These are phyloP conservation scores for Colletotrichum costaricense DNA, from an alignment of 2,329 filamentous ascomycete genomes.

Conservation along the genomic window DNA sequence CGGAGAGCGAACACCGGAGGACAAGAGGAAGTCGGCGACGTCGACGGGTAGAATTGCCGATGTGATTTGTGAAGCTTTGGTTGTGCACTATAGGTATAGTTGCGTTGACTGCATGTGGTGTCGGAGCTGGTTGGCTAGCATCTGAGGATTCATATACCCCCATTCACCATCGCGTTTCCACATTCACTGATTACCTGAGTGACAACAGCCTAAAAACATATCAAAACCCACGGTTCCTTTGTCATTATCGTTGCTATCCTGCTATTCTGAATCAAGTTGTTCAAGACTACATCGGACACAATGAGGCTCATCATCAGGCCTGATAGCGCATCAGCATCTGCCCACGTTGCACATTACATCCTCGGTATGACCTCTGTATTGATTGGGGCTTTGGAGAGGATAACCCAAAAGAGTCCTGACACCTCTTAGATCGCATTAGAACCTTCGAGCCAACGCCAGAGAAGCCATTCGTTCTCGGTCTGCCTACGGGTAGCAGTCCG, in stretches of 20 bases:
- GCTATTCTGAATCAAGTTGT: neutral
- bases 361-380: conserved; percentile 61
- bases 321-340: conserved; percentile 69
- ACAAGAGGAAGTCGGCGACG: neutral
- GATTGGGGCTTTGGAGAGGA: too few species aligned
- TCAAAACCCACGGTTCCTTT: neutral
- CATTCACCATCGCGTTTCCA: neutral
- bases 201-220: neutral
- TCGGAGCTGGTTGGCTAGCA: neutral
- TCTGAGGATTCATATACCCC: neutral
- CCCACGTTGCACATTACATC: conserved; percentile 79
- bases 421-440: conserved; percentile 53
- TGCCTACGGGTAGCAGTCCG: conserved; percentile 40
- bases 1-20: conserved; percentile 6
- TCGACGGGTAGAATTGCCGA: conserved; percentile 18
- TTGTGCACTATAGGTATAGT: neutral
- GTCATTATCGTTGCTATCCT: neutral
- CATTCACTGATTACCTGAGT: neutral
- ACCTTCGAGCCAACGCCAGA: conserved; percentile 37
- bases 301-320: conserved; percentile 82
- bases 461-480: conserved; percentile 39
- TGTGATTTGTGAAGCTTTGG: neutral
- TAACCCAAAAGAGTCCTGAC: neutral
- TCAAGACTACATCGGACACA: conserved; percentile 24
- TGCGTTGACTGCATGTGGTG: neutral